Evolutionary conservation across 2,329 filamentous ascomycete genomes (phyloP), one percentile per base, ranked within the genome.

Genomic region (Phialocephala sp.): DNA sequence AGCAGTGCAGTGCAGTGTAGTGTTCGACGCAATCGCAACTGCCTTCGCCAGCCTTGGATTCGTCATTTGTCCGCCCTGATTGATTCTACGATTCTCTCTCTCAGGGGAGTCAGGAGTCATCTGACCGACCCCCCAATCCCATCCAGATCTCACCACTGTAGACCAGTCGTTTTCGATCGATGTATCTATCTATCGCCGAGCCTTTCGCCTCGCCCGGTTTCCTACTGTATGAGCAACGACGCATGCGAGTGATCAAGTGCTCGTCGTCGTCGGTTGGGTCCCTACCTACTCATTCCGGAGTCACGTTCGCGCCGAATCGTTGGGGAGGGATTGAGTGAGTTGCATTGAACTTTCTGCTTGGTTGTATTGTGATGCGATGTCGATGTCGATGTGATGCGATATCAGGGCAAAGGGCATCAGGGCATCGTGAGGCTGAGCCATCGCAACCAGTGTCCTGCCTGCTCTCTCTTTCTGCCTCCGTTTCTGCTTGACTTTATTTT

Each of bases 181-280:
- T n/a, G 8, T 43, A n/a, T n/a, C n/a, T n/a, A n/a, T 43, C 14
- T 14, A 18, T 6, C 12, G 11, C 6, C 9, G 6, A 56, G 14
- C 35, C 52, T 56, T n/a, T n/a, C n/a, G 35, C 35, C n/a, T n/a
- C 52, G 27, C 35, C 52, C 52, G 52, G n/a, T 35, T 56, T n/a
- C 18, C n/a, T n/a, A n/a, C n/a, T n/a, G n/a, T 9, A 35, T 8
- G 18, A 35, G 52, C 2, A 18, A 32, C 3, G 27, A 35, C 4
- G 4, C 8, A 22, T 36, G 24, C 27, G 52, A 37, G 35, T 56
- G 52, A n/a, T 56, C 52, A 56, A 56, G 52, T 56, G 52, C 6
- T 35, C 52, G 36, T 36, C 14, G 22, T 5, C 32, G 24, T 36
- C 14, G 8, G 5, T 4, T 15, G 8, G 18, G 27, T 14, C 3